Evolutionary conservation across 2,329 filamentous ascomycete species (phyloP).

Genomic region (Grosmannia clavigera): DNA sequence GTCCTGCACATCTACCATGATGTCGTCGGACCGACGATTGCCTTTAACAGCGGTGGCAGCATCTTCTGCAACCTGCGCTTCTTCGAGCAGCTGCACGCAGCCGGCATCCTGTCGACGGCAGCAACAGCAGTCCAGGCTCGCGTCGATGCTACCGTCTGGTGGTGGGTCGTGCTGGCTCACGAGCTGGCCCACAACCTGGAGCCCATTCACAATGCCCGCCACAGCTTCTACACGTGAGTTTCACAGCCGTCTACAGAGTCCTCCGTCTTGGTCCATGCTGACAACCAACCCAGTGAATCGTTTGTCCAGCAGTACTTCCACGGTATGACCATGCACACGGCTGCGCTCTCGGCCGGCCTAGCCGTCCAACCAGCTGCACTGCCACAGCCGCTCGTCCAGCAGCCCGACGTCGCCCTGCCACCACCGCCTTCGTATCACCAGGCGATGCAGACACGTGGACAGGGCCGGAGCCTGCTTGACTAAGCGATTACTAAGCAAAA

Average conservation of each 20-base stretch:
- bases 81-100: conserved; percentile 66
- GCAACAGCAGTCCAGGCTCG: conserved; percentile 7
- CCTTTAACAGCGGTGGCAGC: conserved; percentile 78
- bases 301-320: conserved; percentile 68
- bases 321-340: conserved; percentile 49
- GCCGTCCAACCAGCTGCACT: not conserved
- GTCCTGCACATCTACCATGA: conserved; percentile 84
- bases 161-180: conserved; percentile 61
- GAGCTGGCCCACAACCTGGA: conserved; percentile 94
- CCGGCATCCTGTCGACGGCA: conserved; percentile 21
- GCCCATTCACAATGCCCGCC: conserved; percentile 59
- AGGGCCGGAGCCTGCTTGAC: conserved; percentile 2
- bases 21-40: conserved; percentile 65
- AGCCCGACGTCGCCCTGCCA: not conserved
- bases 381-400: not conserved
- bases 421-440: conserved; percentile 10
- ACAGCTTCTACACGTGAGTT: conserved; percentile 69
- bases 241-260: not conserved
- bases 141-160: conserved; percentile 25
- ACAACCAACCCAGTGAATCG: conserved; percentile 42
- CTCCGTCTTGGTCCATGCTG: not conserved
- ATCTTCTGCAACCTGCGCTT: conserved; percentile 91
- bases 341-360: conserved; percentile 14
- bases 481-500: not conserved
- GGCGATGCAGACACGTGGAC: conserved; percentile 1